phyloP scores from a whole-genome alignment of 2,329 filamentous ascomycete genomes.

The Immersiporthe knoxdaviesiana region DNA sequence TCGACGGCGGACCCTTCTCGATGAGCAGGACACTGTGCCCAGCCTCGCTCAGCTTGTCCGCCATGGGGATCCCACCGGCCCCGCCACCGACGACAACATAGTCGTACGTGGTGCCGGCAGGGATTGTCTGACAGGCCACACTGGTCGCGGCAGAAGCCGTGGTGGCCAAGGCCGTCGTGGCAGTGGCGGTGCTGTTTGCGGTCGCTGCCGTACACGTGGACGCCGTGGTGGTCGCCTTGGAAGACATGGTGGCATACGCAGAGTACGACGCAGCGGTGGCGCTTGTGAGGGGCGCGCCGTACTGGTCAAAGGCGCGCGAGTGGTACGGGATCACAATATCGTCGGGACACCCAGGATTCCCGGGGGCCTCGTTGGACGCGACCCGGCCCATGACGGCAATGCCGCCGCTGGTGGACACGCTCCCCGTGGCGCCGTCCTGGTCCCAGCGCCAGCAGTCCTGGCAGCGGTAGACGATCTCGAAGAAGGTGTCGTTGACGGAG shows the following conservation, averaged over 20 bases:
- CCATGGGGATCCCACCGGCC: conserved; percentile 61
- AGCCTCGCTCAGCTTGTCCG: conserved; percentile 62
- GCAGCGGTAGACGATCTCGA: conserved; percentile 63
- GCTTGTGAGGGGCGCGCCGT: conserved; percentile 36
- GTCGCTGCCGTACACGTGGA: conserved; percentile 30
- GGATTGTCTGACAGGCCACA: conserved; percentile 14
- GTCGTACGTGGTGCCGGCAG: conserved; percentile 49
- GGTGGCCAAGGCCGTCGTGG: conserved; percentile 29
- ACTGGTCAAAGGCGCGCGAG: conserved; percentile 37
- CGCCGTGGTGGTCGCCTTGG: conserved; percentile 35
- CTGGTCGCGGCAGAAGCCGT: conserved; percentile 39
- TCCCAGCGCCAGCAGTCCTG: conserved; percentile 54
- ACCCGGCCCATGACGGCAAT: conserved; percentile 52
- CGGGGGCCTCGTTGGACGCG: conserved; percentile 46
- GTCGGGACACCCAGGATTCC: conserved; percentile 40
- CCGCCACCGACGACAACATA: conserved; percentile 65
- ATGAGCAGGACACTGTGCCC: conserved; percentile 64
- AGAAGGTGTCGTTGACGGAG: conserved; percentile 58
- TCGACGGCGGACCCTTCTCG: conserved; percentile 58
- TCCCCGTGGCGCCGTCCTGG: conserved; percentile 47
- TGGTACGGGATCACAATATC: conserved; percentile 39
- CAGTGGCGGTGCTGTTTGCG: neutral
- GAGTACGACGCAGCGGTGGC: conserved; percentile 39
- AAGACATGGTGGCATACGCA: conserved; percentile 38
- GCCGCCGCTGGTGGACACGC: conserved; percentile 36